Evolutionary conservation across 805 yeast genomes (phyloP).

Genomic region (Candida michaelii): DNA sequence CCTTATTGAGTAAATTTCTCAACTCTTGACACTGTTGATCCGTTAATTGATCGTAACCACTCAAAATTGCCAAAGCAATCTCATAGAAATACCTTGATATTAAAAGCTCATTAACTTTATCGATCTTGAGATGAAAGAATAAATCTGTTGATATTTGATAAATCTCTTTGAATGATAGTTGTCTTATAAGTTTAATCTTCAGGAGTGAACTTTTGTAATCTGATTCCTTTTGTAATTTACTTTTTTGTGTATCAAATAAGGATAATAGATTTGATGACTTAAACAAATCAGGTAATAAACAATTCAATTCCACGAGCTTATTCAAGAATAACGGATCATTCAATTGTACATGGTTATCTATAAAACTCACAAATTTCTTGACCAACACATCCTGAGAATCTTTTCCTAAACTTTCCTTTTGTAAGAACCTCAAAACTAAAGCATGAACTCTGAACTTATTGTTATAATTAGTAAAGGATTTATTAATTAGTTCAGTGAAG

Average conservation of each 20-base stretch:
- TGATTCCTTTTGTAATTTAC: neutral
- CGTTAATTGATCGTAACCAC: neutral
- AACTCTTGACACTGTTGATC: neutral
- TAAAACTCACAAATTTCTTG: constrained; percentile 2
- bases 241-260: neutral
- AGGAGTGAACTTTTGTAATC: neutral
- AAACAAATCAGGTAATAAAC: constrained; percentile 3
- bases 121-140: neutral
- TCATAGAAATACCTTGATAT: constrained; percentile 4
- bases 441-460: constrained; percentile 10
- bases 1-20: neutral
- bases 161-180: neutral
- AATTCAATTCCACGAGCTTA: neutral
- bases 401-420: neutral
- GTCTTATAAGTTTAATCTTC: neutral
- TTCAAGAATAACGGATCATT: neutral
- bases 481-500: constrained; percentile 5
- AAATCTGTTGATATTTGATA: neutral
- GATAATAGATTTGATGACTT: neutral
- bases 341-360: constrained; percentile 1
- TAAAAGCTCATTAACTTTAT: constrained; percentile 4
- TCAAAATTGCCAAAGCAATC: neutral
- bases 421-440: constrained; percentile 5
- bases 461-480: constrained; percentile 7
- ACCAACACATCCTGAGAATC: constrained; percentile 3